Evolutionary conservation across 129 eudicot species (phyloP), one percentile per base, ranked within the genome.

Genomic region (sunflower (Helianthus annuus)): DNA sequence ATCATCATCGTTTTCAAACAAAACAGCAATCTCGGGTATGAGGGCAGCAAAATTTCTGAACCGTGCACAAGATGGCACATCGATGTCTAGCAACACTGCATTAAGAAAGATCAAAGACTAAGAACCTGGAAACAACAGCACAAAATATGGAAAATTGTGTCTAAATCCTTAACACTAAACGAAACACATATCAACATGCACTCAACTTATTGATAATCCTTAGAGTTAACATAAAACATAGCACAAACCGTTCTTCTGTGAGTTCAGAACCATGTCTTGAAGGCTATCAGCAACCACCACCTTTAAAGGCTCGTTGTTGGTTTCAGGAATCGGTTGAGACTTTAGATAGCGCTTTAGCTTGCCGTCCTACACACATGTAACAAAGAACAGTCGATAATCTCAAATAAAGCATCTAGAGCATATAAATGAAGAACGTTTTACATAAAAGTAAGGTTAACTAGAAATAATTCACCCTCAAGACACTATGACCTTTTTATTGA

Each of bases 201-300:
- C 44, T 19, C 22, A 48, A 6, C 14, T 14, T 7, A 53, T 67
- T 68, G 19, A 14, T 53, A 40, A 16, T 1, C 46, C 42, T 19
- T 22, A 46, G 1, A 1, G 10, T 19, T 13, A 7, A 68, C 27
- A 6, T 4, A 49, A 4, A 49, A 3, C 45, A 42, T 7, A 42
- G 46, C 14, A 68, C 60, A 13, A 49, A 90, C 97, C 91, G 72
- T 85, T 87, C 77, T 85, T 87, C 36, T 82, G 87, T 48, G 89
- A 87, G 67, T 90, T 83, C 64, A 85, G 76, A 71, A 90, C 87
- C 69, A 87, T 63, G 78, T 87, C 91, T 63, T 79, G 66, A 15
- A 90, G 75, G 83, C 19, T 90, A 73, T 87, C 86, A 16, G 83
- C 89, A 29, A 90, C 97, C 59, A 90, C 85, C 71, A 87, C 95